A percentile compares a stretch with the other conserved stretches of the same genome.
Conservation (phyloP, 2,329 filamentous ascomycete species). For the Penicillium sp. region DNA sequence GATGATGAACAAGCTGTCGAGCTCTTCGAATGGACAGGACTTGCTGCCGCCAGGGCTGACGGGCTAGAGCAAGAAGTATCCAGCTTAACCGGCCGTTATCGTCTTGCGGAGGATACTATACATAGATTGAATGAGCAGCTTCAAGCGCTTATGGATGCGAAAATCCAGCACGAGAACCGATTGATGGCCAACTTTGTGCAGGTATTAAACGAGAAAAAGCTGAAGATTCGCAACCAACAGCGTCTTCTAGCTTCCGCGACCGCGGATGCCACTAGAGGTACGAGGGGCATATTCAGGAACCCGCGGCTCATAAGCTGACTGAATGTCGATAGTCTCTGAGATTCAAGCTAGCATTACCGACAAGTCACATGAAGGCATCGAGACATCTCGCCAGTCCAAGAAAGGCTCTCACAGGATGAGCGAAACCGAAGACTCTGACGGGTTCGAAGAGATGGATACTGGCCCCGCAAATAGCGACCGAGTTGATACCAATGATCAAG, state of each 20-base stretch:
- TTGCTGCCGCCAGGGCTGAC: slow-evolving; percentile 46
- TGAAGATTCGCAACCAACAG: slow-evolving; percentile 61
- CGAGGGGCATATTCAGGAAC: background rate
- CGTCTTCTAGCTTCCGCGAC: slow-evolving; percentile 52
- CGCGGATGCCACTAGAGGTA: slow-evolving; percentile 40
- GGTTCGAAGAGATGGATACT: slow-evolving; percentile 39
- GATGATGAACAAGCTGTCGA: slow-evolving; percentile 54
- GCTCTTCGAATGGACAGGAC: slow-evolving; percentile 55
- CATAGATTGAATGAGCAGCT: slow-evolving; percentile 52
- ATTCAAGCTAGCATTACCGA: slow-evolving; percentile 21
- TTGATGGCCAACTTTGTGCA: slow-evolving; percentile 57
- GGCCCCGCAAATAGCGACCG: slow-evolving; percentile 21
- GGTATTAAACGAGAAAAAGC: slow-evolving; percentile 61
- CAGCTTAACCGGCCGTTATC: slow-evolving; percentile 40
- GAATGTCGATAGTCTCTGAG: slow-evolving; percentile 24
- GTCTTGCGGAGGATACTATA: slow-evolving; percentile 50
- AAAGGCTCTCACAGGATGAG: slow-evolving; percentile 24
- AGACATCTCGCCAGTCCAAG: slow-evolving; percentile 24
- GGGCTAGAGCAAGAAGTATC: slow-evolving; percentile 43
- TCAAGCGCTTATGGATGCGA: slow-evolving; percentile 55
- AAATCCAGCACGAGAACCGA: slow-evolving; percentile 54
- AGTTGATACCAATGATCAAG: slow-evolving; percentile 16
- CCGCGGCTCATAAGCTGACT: background rate
- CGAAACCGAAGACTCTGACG: slow-evolving; percentile 31
- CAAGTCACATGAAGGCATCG: slow-evolving; percentile 12